These are phyloP conservation scores for Actinomucor elegans DNA, from an alignment of 371 early-diverging fungal genomes.

Conservation along the genomic window DNA sequence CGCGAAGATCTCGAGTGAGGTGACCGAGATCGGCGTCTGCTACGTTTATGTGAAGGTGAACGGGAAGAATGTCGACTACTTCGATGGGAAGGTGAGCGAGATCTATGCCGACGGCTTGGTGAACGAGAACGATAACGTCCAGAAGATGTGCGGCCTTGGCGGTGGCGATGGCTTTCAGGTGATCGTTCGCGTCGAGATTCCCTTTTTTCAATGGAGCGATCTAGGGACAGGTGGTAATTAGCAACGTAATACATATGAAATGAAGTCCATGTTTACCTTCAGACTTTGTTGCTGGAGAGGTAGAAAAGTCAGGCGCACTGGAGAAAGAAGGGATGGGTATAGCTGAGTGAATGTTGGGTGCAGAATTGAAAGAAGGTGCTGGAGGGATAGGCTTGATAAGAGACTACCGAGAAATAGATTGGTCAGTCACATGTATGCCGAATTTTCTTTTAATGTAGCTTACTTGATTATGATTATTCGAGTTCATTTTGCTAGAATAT, in stretches of 20 bases:
- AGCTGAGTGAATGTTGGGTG: slow-evolving; percentile 17
- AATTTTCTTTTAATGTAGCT: too few species aligned
- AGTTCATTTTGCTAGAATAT: too few species aligned
- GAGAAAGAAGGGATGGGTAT: slow-evolving; percentile 30
- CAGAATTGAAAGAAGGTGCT: slow-evolving; percentile 28
- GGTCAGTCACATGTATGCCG: too few species aligned
- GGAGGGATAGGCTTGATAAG: too few species aligned
- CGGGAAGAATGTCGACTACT: slow-evolving; percentile 1
- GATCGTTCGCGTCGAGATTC: background rate
- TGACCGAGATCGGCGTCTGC: background rate
- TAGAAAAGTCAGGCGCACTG: slow-evolving; percentile 37
- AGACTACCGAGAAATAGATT: too few species aligned
- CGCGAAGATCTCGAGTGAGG: background rate
- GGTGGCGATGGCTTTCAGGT: background rate
- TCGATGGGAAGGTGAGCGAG: slow-evolving; percentile 1
- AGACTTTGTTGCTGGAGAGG: background rate
- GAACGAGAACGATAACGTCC: background rate
- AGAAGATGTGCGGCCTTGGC: background rate
- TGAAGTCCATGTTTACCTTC: background rate
- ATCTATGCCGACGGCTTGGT: background rate
- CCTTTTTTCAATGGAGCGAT: background rate
- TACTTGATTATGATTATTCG: too few species aligned
- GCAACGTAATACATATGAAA: background rate
- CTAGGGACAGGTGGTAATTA: too few species aligned
- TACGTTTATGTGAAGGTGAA: slow-evolving; percentile 2